Conservation (phyloP, 345 rosid genomes). For the Brassica nigra region DNA sequence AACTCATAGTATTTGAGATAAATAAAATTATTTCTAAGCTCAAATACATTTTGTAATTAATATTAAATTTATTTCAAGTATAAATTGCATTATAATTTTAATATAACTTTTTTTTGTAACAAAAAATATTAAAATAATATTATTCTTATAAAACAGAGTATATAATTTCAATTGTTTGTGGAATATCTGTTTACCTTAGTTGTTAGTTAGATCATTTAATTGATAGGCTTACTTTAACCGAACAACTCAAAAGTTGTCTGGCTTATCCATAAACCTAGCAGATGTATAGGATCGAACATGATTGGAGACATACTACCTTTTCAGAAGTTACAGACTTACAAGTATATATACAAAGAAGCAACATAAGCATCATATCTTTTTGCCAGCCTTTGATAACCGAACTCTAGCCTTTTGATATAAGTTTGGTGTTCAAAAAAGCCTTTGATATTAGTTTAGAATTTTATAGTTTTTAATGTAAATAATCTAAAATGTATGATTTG, state of each 20-base stretch:
- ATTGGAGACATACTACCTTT: neutral
- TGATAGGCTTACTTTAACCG: neutral
- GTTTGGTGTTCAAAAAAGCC: neutral
- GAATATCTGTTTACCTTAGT: neutral
- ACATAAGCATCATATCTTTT: conserved; percentile 23
- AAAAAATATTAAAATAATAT: too few relatives aligned
- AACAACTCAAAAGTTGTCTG: neutral
- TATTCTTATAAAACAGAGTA: too few relatives aligned
- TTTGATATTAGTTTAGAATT: conserved; percentile 25
- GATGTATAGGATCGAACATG: neutral
- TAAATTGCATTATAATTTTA: too few relatives aligned
- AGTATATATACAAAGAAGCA: conserved; percentile 20
- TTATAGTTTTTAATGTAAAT: neutral
- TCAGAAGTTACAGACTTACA: too few relatives aligned
- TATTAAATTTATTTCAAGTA: too few relatives aligned
- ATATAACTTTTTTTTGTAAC: too few relatives aligned
- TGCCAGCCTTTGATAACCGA: conserved; percentile 26
- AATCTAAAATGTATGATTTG: conserved; percentile 2
- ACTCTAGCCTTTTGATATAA: conserved; percentile 26
- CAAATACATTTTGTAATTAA: too few relatives aligned
- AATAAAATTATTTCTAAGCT: too few relatives aligned
- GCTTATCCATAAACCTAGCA: neutral
- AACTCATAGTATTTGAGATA: too few relatives aligned
- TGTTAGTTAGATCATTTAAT: neutral
- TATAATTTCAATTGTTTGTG: too few relatives aligned